Base-by-base conservation (phyloP, 2,329 filamentous ascomycete species). In the Clonostachys chloroleuca region DNA sequence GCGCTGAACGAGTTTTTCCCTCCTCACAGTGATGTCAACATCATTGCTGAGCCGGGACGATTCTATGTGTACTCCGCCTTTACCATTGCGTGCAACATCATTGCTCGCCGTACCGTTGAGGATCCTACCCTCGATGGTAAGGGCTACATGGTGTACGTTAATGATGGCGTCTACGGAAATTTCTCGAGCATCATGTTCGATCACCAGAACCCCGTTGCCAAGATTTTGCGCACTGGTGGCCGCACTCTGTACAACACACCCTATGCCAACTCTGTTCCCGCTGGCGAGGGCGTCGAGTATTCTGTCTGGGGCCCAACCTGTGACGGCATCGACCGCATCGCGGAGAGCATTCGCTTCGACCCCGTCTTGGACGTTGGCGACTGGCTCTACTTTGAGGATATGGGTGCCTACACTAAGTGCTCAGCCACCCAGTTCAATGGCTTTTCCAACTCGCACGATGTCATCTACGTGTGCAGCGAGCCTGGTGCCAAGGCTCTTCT, bases 141-240 rank as follows among this genome's bases (percentile, higher is more conserved):
- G 51, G 89, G 85, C 56, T 96, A 95, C 77, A 99, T 97, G 94
- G 73, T 96, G 42, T 99, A 99, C 67, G 75, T 97, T 65, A 99
- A 99, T 64, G 94, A 99, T 58, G 94, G 94, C 30, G 86, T 97
- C 46, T 99, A 99, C 62, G 94, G 94, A 60, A 97, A 97, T 74
- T 97, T 99, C 64, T 95, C 90, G 55, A 95, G 91, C 81, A 97
- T 97, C 78, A 96, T 97, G 76, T 99, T 96, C 66, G 94, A 97
- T 63, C 94, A 97, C 69, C 94, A 99, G 77, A 81, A 95, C 59
- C 94, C 94, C 2, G 71, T 87, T 42, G 89, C 92, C 47, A 89
- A 87, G 68, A 80, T 97, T 49, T 76, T 99, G 47, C 85, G 83
- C 55, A 73, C 78, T 17, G 74, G 77, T 51, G 68, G 77, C 52